Conservation (phyloP, 176 grass and related monocot genomes). For the Secale cereale region DNA sequence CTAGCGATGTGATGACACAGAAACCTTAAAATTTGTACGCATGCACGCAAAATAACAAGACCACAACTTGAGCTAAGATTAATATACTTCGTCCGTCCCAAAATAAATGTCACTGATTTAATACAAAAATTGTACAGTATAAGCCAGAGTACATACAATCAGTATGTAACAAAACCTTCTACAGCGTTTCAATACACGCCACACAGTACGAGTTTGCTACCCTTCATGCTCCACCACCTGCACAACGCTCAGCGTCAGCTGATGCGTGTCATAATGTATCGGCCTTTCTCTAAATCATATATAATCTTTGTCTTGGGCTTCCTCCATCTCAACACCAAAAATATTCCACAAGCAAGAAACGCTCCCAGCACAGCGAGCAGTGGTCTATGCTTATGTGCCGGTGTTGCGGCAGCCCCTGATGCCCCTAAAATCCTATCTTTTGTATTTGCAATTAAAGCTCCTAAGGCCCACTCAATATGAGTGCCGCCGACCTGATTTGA, state of each 20-base stretch:
- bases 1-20: too few relatives aligned
- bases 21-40: not conserved
- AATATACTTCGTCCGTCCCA: not conserved
- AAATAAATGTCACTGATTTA: too few relatives aligned
- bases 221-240: constrained; percentile 16
- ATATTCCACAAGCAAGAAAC: constrained; percentile 38
- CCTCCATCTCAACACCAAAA: constrained; percentile 61
- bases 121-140: not conserved
- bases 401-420: not conserved
- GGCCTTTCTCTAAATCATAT: constrained; percentile 93
- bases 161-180: constrained; percentile 22
- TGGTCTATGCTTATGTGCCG: constrained; percentile 21
- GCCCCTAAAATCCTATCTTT: constrained; percentile 6
- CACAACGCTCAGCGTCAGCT: constrained; percentile 39
- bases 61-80: not conserved
- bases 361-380: constrained; percentile 35
- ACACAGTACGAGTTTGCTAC: constrained; percentile 14
- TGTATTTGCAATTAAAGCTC: constrained; percentile 61
- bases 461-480: constrained; percentile 77
- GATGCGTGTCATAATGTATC: constrained; percentile 74
- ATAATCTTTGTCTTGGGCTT: constrained; percentile 74
- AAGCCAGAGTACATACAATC: constrained; percentile 18
- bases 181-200: constrained; percentile 24
- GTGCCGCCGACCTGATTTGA: constrained; percentile 59
- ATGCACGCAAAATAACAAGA: not conserved